Base-by-base conservation (phyloP, 2,329 filamentous ascomycete genomes). In the Nectriaceae sp. region DNA sequence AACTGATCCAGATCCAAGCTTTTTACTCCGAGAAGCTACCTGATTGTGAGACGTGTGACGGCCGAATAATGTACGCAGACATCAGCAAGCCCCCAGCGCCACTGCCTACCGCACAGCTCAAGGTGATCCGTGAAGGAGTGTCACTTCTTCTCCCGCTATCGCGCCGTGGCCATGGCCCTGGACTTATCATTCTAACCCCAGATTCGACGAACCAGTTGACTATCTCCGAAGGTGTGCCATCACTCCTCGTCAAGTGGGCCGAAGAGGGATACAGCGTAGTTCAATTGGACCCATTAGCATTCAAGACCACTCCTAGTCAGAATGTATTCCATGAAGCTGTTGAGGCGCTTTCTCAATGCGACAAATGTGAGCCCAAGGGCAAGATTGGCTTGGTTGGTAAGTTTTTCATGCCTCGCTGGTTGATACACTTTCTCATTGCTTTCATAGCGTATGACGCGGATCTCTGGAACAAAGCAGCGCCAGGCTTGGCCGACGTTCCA, bases 181-280 rank as follows among this genome's bases (percentile, higher is more conserved):
- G 69, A 4, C 56, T 73, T 4, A 56, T 73, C 15, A 53, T 72
- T 41, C 38, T 71, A 6, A 44, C 60, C 10, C 13, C 49, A 24
- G 54, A 63, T 26, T 55, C 57, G 18, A 37, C 50, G 11, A 58
- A 55, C 19, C 55, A 45, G 2, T 43, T 56, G 29, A 54, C 44
- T 26, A 64, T 57, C 18, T 47, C 47, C 42, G 59, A 61, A 54
- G 67, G 47, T 50, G 72, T 74, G 45, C 84, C 85, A 0, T 73
- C 77, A 8, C 80, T 82, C 0, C 59, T 81, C 13, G 62, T 80
- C 51, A 89, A 89, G 66, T 89, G 86, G 86, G 85, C 84, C 0
- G 85, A 89, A 61, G 86, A 89, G 63, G 83, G 85, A 0, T 88
- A 81, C 55, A 72, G 79, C 0, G 83, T 88, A 3, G 81, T 72